Evolutionary conservation across 2,329 filamentous ascomycete species (phyloP), one percentile per base, ranked within the genome.

Genomic region (Colletotrichum agaves): DNA sequence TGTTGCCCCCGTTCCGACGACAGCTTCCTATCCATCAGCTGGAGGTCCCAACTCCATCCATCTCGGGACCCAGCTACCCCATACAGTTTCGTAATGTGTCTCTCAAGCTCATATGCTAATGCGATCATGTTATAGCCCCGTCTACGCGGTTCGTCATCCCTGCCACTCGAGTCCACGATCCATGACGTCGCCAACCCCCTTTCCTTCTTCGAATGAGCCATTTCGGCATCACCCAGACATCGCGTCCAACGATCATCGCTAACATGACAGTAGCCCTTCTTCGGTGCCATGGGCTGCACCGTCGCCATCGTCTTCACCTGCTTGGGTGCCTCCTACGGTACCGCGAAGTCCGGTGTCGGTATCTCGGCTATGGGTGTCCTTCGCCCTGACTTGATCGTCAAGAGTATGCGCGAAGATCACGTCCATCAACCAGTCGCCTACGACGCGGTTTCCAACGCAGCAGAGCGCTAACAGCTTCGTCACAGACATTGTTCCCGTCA

Each of bases 341-440:
- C 96, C 75, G 96, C 96, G 80, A 99, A 99, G 90, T 97, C 96
- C 78, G 96, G 96, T 86, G 96, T 98, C 75, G 96, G 96, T 88
- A 97, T 99, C 79, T 93, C 93, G 74, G 93, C 94, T 75, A 98
- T 98, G 92, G 95, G 94, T 92, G 95, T 98, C 77, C 90, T 99
- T 75, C 89, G 96, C 82, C 96, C 96, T 81, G 96, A 99, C 82
- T 86, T 98, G 83, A 98, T 98, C 81, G 95, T 99, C 82, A 98
- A 98, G 92, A 98, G 96, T 98, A 91, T 78, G 94, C 74, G 56
- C n/a, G n/a, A n/a, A 68, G 70, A 61, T 58, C 53, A 43, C 35
- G 43, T 37, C 33, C 50, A 23, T 46, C 60, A 13, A 56, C 0
- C 2, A 12, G 17, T 41, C 39, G 17, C 13, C 3, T 31, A 21